phyloP scores from a whole-genome alignment of 2,329 filamentous ascomycete species.

The Dissoconium aciculare region DNA sequence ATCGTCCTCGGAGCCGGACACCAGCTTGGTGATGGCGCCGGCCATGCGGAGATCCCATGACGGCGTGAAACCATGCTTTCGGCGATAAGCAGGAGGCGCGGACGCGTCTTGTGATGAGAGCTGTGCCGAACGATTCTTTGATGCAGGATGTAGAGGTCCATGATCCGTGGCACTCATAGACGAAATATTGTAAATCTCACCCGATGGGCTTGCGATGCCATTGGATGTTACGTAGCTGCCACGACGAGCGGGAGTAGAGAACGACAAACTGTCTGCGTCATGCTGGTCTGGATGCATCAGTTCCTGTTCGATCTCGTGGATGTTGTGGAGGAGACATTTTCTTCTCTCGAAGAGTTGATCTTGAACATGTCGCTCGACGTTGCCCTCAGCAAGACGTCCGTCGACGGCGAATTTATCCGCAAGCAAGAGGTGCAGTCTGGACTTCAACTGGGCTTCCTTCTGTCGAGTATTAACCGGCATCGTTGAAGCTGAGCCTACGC shows the following conservation, averaged over 20 bases:
- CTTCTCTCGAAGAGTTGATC: neutral
- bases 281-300: slow-evolving; percentile 2
- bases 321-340: slow-evolving; percentile 3
- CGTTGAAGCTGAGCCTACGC: too few species aligned
- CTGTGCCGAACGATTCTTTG: slow-evolving; percentile 3
- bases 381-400: neutral
- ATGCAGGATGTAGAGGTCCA: slow-evolving; percentile 3
- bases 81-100: too few species aligned
- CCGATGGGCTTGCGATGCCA: slow-evolving; percentile 4
- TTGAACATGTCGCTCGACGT: neutral
- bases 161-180: slow-evolving; percentile 6
- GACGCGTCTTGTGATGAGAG: too few species aligned
- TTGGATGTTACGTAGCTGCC: slow-evolving; percentile 5
- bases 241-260: slow-evolving; percentile 3
- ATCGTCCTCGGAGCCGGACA: neutral
- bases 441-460: neutral
- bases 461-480: too few species aligned
- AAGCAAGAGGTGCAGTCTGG: neutral
- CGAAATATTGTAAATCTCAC: slow-evolving; percentile 5
- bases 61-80: neutral
- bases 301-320: slow-evolving; percentile 4
- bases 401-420: slow-evolving; percentile 1
- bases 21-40: neutral
- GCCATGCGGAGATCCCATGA: neutral
- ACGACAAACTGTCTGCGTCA: slow-evolving; percentile 2